Evolutionary conservation across 192 early-diverging fungal species (phyloP).

Genomic region (Entophlyctis luteolus): DNA sequence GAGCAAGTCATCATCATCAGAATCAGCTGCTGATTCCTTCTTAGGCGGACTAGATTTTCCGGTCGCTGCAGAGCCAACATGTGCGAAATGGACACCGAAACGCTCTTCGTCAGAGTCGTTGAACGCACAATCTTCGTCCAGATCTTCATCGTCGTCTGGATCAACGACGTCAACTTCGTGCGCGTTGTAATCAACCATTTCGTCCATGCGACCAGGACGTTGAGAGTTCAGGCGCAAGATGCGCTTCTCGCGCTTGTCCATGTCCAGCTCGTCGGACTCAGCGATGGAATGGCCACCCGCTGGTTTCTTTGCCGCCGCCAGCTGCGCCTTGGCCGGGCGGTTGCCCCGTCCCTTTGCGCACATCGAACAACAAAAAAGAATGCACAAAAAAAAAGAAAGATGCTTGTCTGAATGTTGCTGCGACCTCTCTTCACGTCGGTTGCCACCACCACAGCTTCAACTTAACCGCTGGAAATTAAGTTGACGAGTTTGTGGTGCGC

Average conservation of each 20-base stretch:
- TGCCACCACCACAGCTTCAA: too few relatives aligned
- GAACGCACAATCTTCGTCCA: slow-evolving; percentile 88
- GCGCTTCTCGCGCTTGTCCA: neutral
- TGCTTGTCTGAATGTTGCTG: too few relatives aligned
- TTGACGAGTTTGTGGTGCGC: too few relatives aligned
- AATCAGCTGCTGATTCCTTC: neutral
- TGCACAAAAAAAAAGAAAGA: too few relatives aligned
- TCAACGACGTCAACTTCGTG: slow-evolving; percentile 75
- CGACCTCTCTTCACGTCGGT: too few relatives aligned
- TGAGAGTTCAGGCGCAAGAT: neutral
- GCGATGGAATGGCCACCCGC: neutral
- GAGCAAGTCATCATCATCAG: slow-evolving; percentile 8
- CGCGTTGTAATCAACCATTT: slow-evolving; percentile 44
- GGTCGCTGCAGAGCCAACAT: slow-evolving; percentile 20
- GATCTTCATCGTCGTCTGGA: slow-evolving; percentile 90
- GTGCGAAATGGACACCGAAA: slow-evolving; percentile 69
- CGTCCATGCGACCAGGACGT: neutral
- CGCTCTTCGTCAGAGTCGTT: slow-evolving; percentile 77
- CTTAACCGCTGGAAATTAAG: too few relatives aligned
- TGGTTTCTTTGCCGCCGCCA: neutral
- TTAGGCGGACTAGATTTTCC: slow-evolving; percentile 27
- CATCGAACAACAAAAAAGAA: too few relatives aligned
- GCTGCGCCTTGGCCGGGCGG: neutral
- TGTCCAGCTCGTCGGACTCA: neutral
- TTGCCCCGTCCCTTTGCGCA: too few relatives aligned